Conservation (phyloP, 768 basidiomycete genomes). For the Mrakia gelida region DNA sequence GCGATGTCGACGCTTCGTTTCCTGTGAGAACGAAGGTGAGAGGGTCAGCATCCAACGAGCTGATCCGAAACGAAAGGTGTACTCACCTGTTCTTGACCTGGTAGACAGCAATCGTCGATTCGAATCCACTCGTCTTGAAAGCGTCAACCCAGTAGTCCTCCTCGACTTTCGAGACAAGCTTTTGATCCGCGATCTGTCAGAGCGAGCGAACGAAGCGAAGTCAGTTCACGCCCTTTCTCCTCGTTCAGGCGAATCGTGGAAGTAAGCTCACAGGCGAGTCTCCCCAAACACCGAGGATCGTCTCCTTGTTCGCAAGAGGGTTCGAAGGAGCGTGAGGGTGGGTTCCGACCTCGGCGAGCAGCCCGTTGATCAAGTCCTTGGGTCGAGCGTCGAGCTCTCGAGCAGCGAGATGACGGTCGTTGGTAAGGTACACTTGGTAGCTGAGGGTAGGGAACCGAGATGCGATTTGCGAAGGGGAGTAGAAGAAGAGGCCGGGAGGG, state of each 20-base stretch:
- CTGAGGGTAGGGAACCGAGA: background rate
- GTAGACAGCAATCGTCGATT: constrained; percentile 1
- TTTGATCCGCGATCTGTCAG: constrained; percentile 1
- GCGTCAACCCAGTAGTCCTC: constrained; percentile 8
- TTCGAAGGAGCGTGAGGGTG: background rate
- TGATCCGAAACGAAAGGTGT: too few species aligned
- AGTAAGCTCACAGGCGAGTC: background rate
- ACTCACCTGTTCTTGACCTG: constrained; percentile 13
- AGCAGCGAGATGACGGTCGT: background rate
- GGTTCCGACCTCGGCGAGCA: background rate
- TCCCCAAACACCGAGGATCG: background rate
- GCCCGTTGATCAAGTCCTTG: background rate
- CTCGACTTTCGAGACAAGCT: background rate
- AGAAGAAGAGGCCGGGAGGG: background rate
- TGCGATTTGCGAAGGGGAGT: background rate
- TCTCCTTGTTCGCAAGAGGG: background rate
- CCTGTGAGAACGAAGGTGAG: too few species aligned
- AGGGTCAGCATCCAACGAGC: too few species aligned
- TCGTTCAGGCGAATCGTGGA: too few species aligned
- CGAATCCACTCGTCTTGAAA: constrained; percentile 1
- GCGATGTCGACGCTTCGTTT: too few species aligned
- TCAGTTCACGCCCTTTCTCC: background rate
- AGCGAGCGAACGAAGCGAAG: background rate
- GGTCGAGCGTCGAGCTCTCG: background rate
- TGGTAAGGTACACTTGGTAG: constrained; percentile 11